Conservation (phyloP, 1,284 basidiomycete genomes). For the Xerocomus amazonicus region DNA sequence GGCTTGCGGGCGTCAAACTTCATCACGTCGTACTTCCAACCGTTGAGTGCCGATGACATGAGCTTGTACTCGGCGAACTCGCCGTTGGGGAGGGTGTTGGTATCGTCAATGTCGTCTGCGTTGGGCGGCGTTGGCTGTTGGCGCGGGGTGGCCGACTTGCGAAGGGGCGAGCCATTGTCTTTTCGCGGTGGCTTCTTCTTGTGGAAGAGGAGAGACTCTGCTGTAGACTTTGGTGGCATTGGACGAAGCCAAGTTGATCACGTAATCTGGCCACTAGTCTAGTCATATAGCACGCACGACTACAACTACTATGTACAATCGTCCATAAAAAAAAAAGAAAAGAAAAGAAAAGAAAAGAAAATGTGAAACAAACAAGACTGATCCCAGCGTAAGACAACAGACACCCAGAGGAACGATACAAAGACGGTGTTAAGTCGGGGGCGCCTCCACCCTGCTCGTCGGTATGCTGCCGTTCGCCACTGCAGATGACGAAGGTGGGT, state of each 20-base stretch:
- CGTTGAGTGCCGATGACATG: constrained; percentile 71
- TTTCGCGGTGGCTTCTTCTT: constrained; percentile 32
- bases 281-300: not conserved
- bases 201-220: constrained; percentile 32
- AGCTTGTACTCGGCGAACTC: constrained; percentile 68
- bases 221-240: constrained; percentile 32
- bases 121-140: constrained; percentile 31
- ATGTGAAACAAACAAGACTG: constrained; percentile 2
- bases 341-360: no score
- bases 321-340: no score
- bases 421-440: constrained; percentile 23
- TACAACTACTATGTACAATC: constrained; percentile 29
- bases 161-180: constrained; percentile 22
- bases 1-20: constrained; percentile 72
- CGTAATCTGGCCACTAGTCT: constrained; percentile 24
- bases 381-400: constrained; percentile 19
- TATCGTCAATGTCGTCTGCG: constrained; percentile 43
- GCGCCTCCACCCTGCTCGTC: constrained; percentile 29
- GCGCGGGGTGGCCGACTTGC: constrained; percentile 30
- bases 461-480: constrained; percentile 34
- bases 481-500: constrained; percentile 30
- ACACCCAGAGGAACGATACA: constrained; percentile 9
- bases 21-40: constrained; percentile 84
- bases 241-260: constrained; percentile 13
- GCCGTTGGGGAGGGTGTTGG: constrained; percentile 54